Evolutionary conservation across 83 land plant species (phyloP).

Genomic region (Picea engelmannii): DNA sequence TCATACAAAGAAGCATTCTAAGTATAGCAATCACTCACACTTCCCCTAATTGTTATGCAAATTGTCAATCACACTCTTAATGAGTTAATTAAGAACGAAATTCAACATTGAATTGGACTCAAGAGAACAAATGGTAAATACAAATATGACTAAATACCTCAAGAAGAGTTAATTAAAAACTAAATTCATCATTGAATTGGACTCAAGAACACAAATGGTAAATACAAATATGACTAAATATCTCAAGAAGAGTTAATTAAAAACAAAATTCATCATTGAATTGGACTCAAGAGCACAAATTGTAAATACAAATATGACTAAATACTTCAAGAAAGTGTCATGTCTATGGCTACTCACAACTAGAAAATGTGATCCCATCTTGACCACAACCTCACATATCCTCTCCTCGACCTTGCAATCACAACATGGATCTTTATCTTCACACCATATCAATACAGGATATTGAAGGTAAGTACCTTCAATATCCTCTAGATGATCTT

Average conservation of each 20-base stretch:
- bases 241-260: too few relatives aligned
- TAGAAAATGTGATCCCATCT: neutral
- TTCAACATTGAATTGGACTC: too few relatives aligned
- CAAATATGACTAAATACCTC: too few relatives aligned
- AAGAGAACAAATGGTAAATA: neutral
- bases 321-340: neutral
- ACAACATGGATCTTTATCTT: neutral
- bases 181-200: too few relatives aligned
- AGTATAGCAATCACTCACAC: too few relatives aligned
- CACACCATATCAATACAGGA: neutral
- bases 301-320: too few relatives aligned
- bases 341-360: conserved; percentile 2
- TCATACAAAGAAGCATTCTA: too few relatives aligned
- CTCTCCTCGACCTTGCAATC: neutral
- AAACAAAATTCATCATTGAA: too few relatives aligned
- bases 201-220: too few relatives aligned
- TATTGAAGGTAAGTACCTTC: neutral
- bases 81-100: neutral
- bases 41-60: neutral
- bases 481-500: neutral
- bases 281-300: too few relatives aligned
- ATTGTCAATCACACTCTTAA: neutral
- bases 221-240: too few relatives aligned
- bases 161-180: too few relatives aligned
- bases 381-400: neutral